phyloP scores from a whole-genome alignment of 768 basidiomycete genomes.

The Tephrocybe sp. region DNA sequence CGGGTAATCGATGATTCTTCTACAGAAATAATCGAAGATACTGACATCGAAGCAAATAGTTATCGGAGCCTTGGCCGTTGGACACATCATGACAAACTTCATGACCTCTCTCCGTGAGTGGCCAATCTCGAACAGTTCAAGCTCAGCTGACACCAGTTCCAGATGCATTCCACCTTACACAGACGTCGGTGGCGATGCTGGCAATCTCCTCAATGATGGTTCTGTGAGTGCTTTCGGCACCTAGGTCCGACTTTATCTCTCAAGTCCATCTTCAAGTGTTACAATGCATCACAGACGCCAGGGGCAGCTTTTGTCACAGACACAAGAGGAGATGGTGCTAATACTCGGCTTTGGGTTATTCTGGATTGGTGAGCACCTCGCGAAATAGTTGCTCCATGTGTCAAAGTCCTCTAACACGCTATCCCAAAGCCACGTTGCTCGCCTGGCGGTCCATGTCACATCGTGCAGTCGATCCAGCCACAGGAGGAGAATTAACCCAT shows the following conservation, averaged over 20 bases:
- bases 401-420: conserved; percentile 6
- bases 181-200: conserved; percentile 70
- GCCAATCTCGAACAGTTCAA: neutral
- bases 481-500: conserved; percentile 18
- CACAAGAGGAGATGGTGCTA: conserved; percentile 72
- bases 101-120: conserved; percentile 44
- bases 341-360: conserved; percentile 71
- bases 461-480: conserved; percentile 21
- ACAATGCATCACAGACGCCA: conserved; percentile 63
- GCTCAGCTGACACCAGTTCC: conserved; percentile 6
- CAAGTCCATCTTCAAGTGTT: conserved; percentile 42
- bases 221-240: conserved; percentile 45
- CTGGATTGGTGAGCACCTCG: conserved; percentile 71
- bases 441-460: conserved; percentile 44
- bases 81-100: conserved; percentile 51
- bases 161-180: conserved; percentile 68
- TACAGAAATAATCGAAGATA: neutral
- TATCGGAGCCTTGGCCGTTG: conserved; percentile 44
- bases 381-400: neutral
- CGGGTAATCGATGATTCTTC: conserved; percentile 29
- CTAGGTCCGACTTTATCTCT: neutral
- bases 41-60: conserved; percentile 28
- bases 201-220: conserved; percentile 63
- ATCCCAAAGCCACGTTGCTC: conserved; percentile 33
- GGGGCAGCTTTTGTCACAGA: conserved; percentile 60